Evolutionary conservation across 1,284 basidiomycete species (phyloP).

Genomic region (Cutaneotrichosporon cyanovorans): DNA sequence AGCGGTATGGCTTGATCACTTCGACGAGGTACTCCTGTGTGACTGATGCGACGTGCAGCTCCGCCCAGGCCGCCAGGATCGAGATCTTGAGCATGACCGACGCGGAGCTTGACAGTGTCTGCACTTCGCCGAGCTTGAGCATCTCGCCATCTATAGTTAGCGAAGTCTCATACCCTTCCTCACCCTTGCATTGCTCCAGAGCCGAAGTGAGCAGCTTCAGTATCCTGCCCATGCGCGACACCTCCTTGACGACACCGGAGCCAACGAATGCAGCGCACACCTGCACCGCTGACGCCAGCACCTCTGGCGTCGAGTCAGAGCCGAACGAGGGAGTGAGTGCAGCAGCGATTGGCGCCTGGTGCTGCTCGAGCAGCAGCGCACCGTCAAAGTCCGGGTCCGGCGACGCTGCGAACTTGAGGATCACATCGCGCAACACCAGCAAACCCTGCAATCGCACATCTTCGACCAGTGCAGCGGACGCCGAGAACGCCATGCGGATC

Average conservation of each 20-base stretch:
- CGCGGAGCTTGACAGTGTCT: conserved; percentile 83
- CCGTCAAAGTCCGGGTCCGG: conserved; percentile 92
- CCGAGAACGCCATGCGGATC: conserved; percentile 96
- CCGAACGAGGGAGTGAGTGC: conserved; percentile 97
- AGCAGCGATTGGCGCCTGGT: conserved; percentile 96
- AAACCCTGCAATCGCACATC: conserved; percentile 92
- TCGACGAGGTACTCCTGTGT: conserved; percentile 69
- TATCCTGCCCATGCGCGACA: conserved; percentile 85
- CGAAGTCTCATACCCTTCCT: conserved; percentile 8
- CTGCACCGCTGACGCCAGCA: conserved; percentile 82
- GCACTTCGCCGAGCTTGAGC: conserved; percentile 77
- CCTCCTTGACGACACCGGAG: conserved; percentile 88
- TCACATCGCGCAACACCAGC: conserved; percentile 81
- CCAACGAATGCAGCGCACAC: conserved; percentile 94
- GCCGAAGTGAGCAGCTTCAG: conserved; percentile 80
- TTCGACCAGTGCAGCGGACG: conserved; percentile 88
- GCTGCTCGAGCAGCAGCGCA: conserved; percentile 86
- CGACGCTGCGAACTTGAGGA: conserved; percentile 78
- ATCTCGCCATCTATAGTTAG: conserved; percentile 61
- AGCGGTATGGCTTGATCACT: conserved; percentile 75
- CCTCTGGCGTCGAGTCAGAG: conserved; percentile 89
- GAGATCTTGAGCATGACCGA: conserved; percentile 92
- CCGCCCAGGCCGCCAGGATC: conserved; percentile 90
- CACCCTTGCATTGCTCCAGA: conserved; percentile 82
- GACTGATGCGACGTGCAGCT: conserved; percentile 72